Conservation (phyloP, 371 early-diverging fungal species). For the Dinochytrium kinnereticum region DNA sequence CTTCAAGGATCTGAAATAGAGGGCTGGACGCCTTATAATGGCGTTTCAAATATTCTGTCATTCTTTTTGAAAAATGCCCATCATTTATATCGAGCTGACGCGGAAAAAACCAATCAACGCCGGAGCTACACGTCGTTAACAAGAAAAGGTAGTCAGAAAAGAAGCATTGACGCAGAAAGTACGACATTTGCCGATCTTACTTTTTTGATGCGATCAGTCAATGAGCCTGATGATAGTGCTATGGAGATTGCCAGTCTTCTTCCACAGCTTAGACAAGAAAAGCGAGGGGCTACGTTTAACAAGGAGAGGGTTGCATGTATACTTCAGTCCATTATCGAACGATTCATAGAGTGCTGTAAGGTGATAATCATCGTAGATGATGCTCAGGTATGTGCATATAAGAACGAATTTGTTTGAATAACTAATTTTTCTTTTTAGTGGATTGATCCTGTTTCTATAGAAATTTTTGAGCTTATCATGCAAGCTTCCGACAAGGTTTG, state of each 20-base stretch:
- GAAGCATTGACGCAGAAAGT: not conserved
- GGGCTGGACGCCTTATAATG: not conserved
- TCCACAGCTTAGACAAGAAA: not conserved
- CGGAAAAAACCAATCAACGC: no score
- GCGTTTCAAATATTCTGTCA: not conserved
- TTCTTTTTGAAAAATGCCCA: not conserved
- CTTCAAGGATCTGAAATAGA: slow-evolving; percentile 1
- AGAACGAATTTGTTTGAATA: not conserved
- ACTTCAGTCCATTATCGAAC: not conserved
- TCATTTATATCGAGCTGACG: no score
- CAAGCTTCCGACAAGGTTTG: not conserved
- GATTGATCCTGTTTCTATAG: not conserved
- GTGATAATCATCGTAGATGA: not conserved
- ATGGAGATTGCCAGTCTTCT: not conserved
- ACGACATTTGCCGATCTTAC: not conserved
- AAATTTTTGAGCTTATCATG: not conserved
- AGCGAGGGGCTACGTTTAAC: not conserved
- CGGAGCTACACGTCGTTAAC: no score
- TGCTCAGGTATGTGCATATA: not conserved
- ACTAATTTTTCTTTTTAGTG: not conserved
- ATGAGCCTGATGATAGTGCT: not conserved
- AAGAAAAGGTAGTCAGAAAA: not conserved
- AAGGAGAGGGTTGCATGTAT: not conserved
- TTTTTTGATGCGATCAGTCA: not conserved
- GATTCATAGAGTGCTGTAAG: not conserved